These are phyloP conservation scores for Liriodendron chinense DNA, from an alignment of 164 flowering plant species.

Conservation along the genomic window DNA sequence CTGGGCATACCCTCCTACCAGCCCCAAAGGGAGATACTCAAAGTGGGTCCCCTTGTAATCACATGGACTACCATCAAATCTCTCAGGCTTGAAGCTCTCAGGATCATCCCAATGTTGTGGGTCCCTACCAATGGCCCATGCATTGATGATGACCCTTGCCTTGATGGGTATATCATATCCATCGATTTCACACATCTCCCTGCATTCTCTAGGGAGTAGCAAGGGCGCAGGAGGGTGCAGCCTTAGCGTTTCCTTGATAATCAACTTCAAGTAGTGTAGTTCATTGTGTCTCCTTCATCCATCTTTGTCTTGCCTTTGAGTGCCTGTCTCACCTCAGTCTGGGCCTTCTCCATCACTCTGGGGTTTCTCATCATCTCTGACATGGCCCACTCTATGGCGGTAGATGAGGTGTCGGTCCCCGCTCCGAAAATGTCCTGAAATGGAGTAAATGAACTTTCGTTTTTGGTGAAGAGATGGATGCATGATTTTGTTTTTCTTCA, in stretches of 20 bases:
- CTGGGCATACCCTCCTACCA: conserved; percentile 32
- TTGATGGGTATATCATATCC: conserved; percentile 34
- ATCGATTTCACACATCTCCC: conserved; percentile 26
- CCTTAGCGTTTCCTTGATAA: conserved; percentile 35
- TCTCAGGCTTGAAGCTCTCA: conserved; percentile 21
- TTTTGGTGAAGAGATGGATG: not conserved
- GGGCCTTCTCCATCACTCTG: conserved; percentile 28
- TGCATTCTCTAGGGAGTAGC: conserved; percentile 32
- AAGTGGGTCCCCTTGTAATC: conserved; percentile 25
- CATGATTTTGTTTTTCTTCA: not conserved
- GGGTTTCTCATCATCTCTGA: conserved; percentile 30
- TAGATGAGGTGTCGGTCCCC: conserved; percentile 31
- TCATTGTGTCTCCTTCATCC: conserved; percentile 20
- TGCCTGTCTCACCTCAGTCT: conserved; percentile 24
- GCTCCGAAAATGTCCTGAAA: conserved; percentile 32
- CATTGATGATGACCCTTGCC: conserved; percentile 30
- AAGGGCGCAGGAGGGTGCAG: conserved; percentile 37
- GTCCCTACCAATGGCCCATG: conserved; percentile 38
- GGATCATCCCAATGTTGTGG: conserved; percentile 24
- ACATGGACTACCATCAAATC: conserved; percentile 11
- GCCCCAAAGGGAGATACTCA: conserved; percentile 24
- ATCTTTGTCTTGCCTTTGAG: conserved; percentile 14
- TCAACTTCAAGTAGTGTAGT: conserved; percentile 19
- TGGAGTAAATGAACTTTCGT: not conserved
- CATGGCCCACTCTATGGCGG: conserved; percentile 31